Evolutionary conservation across 2,329 filamentous ascomycete species (phyloP).

Genomic region (Penicillium concentricum): DNA sequence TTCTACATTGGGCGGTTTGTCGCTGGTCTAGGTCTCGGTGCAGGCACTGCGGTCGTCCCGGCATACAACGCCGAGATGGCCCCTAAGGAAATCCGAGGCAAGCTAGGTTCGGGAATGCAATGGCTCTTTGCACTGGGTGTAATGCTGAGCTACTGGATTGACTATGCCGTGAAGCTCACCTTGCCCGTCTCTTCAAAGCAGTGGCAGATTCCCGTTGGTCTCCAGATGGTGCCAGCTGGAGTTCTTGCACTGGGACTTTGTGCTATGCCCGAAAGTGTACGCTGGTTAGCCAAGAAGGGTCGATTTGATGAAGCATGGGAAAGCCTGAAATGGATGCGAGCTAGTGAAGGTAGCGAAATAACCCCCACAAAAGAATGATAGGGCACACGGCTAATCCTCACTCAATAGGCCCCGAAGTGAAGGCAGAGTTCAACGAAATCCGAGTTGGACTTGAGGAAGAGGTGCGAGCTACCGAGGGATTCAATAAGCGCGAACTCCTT

Average conservation of each 20-base stretch:
- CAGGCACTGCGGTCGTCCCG: constrained; percentile 43
- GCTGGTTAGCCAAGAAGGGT: constrained; percentile 52
- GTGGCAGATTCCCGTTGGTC: constrained; percentile 51
- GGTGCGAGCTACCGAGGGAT: constrained; percentile 41
- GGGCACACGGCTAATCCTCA: constrained; percentile 6
- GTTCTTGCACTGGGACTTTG: constrained; percentile 51
- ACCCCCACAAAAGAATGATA: not conserved
- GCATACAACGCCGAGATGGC: constrained; percentile 45
- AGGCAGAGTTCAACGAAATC: constrained; percentile 45
- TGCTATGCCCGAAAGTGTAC: constrained; percentile 48
- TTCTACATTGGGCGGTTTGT: constrained; percentile 51
- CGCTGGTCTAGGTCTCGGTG: constrained; percentile 49
- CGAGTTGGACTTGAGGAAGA: constrained; percentile 26
- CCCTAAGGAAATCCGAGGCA: constrained; percentile 44
- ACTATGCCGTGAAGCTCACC: constrained; percentile 49
- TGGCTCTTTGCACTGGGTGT: constrained; percentile 40
- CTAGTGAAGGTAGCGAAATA: constrained; percentile 26
- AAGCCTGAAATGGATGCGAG: constrained; percentile 51
- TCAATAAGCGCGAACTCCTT: constrained; percentile 49
- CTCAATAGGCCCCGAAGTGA: constrained; percentile 40
- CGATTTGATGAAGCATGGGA: constrained; percentile 49
- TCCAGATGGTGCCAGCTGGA: constrained; percentile 51
- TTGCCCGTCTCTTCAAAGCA: constrained; percentile 43
- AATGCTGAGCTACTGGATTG: constrained; percentile 46
- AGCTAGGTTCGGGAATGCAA: constrained; percentile 38